Evolutionary conservation across 768 basidiomycete species (phyloP), one percentile per base, ranked within the genome.

Genomic region (Tulasnella sp.): DNA sequence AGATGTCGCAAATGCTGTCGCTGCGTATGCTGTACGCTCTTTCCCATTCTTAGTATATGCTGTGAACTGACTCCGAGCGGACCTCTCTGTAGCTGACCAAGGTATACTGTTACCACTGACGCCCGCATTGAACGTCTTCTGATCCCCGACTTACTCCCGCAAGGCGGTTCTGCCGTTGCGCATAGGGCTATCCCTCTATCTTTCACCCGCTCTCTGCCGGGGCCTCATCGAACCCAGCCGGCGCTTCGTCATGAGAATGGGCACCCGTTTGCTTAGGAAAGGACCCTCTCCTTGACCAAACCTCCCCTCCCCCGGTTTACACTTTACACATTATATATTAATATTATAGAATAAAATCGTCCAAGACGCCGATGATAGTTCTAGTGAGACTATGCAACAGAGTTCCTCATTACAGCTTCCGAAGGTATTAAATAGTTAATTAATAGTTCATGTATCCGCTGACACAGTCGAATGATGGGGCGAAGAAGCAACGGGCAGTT

Each of bases 1-100:
- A 21, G 93, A 95, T 83, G 89, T 95, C 8, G 92, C 94, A 5
- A 95, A 96, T 83, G 94, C 91, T 3, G 89, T 95, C 12, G 86
- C 94, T 72, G 95, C 95, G 2, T 97, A 96, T 84, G 91, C 90
- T 0, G 86, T 90, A 24, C 92, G 92, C 74, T n/a, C 96, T 96
- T 89, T 95, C 93, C 82, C 46, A 86, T 80, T 48, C 74, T 1
- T 38, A 16, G 24, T 40, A 2, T 36, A 5, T 18, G 27, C 27
- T 27, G 62, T 39, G 39, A 14, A 71, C 21, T 16, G 31, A 6
- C 34, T 74, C 27, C 36, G 21, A 34, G 74, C 40, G 31, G 10
- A 73, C 80, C 10, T 77, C 39, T 56, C 58, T 38, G n/a, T 4
- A 38, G 77, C 38, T 78, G 21, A 78, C 77, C 3, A 78, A 78